Conservation (phyloP, 225 moss, liverwort and hornwort species). For the Polytrichum commune region DNA sequence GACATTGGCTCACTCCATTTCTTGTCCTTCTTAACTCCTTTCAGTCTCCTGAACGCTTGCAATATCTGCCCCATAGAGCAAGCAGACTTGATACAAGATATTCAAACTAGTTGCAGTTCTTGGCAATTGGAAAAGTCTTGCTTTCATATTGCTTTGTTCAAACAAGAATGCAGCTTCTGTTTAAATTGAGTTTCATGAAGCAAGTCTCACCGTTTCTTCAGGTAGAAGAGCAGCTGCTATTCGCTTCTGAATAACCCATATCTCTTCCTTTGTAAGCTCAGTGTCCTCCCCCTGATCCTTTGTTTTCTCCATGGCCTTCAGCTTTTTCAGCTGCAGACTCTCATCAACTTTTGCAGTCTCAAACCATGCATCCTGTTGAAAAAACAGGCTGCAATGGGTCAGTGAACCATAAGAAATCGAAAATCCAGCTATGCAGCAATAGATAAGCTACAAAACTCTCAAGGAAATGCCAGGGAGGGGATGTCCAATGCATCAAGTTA, state of each 20-base stretch:
- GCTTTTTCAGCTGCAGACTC: slow-evolving; percentile 57
- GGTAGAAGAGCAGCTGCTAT: slow-evolving; percentile 74
- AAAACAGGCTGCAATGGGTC: slow-evolving; percentile 21
- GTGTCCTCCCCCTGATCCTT: slow-evolving; percentile 32
- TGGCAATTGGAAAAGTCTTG: no score
- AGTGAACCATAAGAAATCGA: neutral
- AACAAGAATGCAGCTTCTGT: slow-evolving; percentile 2
- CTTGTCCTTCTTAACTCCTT: slow-evolving; percentile 66
- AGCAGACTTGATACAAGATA: no score
- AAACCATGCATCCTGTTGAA: slow-evolving; percentile 89
- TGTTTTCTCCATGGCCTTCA: slow-evolving; percentile 36
- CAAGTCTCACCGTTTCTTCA: slow-evolving; percentile 73
- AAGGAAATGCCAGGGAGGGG: neutral
- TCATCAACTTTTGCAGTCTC: slow-evolving; percentile 87
- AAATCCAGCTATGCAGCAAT: neutral
- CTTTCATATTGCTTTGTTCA: no score
- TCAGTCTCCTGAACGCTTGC: slow-evolving; percentile 85
- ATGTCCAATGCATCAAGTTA: no score
- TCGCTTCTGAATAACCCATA: slow-evolving; percentile 76
- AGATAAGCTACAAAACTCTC: neutral
- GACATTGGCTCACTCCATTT: slow-evolving; percentile 72
- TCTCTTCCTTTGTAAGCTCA: slow-evolving; percentile 68
- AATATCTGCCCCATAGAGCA: slow-evolving; percentile 46
- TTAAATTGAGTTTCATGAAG: slow-evolving; percentile 6
- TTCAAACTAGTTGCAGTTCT: no score